Conservation (phyloP, 768 basidiomycete species). For the Trametes sanguinea region DNA sequence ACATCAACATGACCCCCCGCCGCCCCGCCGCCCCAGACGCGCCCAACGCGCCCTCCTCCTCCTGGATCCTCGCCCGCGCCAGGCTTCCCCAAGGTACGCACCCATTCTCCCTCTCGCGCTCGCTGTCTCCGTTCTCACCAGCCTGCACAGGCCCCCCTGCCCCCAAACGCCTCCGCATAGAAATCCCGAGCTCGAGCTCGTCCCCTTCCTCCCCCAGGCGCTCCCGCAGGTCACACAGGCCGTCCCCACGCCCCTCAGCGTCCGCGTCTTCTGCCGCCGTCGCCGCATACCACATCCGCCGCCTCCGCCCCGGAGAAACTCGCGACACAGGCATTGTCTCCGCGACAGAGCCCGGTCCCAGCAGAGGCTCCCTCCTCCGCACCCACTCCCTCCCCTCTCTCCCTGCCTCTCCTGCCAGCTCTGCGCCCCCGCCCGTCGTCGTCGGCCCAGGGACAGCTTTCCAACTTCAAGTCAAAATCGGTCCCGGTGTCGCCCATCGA, state of each 20-base stretch:
- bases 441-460: background rate
- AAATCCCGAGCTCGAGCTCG: constrained; percentile 25
- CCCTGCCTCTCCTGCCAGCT: constrained; percentile 17
- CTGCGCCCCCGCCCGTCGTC: background rate
- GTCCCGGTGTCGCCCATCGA: constrained; percentile 41
- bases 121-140: constrained; percentile 31
- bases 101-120: constrained; percentile 14
- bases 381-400: constrained; percentile 5
- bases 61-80: constrained; percentile 31
- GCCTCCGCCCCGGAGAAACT: constrained; percentile 33
- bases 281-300: constrained; percentile 28
- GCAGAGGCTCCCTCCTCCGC: constrained; percentile 25
- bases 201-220: constrained; percentile 23
- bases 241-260: constrained; percentile 23
- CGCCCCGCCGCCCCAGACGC: constrained; percentile 36
- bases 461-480: constrained; percentile 24
- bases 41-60: constrained; percentile 39
- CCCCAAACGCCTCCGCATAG: constrained; percentile 33
- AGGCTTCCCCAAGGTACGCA: constrained; percentile 13
- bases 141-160: constrained; percentile 29
- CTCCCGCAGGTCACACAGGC: constrained; percentile 21
- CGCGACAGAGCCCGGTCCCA: constrained; percentile 31
- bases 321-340: constrained; percentile 34
- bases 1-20: constrained; percentile 34
- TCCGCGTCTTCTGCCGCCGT: too few relatives aligned